Evolutionary conservation across 192 early-diverging fungal genomes (phyloP).

Genomic region (Mortierella alpina): DNA sequence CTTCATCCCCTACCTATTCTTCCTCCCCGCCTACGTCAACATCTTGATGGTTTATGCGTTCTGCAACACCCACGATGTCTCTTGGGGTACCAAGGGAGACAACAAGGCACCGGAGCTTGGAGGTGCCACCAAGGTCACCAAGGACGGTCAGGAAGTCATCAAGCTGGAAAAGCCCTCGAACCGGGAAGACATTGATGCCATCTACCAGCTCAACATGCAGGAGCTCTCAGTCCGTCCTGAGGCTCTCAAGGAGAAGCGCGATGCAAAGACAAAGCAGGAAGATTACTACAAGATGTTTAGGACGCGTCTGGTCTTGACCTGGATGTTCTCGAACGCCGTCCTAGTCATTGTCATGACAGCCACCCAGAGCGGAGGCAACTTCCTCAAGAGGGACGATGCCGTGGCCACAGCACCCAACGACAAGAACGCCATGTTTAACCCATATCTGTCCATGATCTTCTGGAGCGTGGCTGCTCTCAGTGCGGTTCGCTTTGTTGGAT

Average conservation of each 20-base stretch:
- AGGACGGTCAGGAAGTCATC: constrained; percentile 74
- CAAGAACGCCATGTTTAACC: constrained; percentile 34
- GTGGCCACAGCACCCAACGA: constrained; percentile 19
- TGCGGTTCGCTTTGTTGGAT: constrained; percentile 79
- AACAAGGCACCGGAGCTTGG: constrained; percentile 74
- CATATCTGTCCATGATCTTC: constrained; percentile 82
- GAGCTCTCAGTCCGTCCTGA: constrained; percentile 59
- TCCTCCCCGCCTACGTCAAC: constrained; percentile 90
- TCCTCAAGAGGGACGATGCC: constrained; percentile 37
- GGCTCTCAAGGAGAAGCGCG: constrained; percentile 69
- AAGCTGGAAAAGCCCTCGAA: constrained; percentile 80
- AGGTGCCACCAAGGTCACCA: constrained; percentile 73
- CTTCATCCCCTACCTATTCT: constrained; percentile 87
- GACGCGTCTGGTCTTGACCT: constrained; percentile 80
- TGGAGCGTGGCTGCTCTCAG: constrained; percentile 83
- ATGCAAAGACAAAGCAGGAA: constrained; percentile 84
- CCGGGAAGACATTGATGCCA: constrained; percentile 79
- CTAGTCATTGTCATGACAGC: constrained; percentile 77
- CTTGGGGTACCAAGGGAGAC: constrained; percentile 95
- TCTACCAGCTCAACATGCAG: constrained; percentile 81
- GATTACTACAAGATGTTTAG: constrained; percentile 91
- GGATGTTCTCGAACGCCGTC: constrained; percentile 86
- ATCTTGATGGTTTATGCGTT: constrained; percentile 94
- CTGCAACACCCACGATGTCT: constrained; percentile 94
- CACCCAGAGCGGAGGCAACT: neutral